Evolutionary conservation across 257 asterid species (phyloP).

Genomic region (Scutellaria galericulata): DNA sequence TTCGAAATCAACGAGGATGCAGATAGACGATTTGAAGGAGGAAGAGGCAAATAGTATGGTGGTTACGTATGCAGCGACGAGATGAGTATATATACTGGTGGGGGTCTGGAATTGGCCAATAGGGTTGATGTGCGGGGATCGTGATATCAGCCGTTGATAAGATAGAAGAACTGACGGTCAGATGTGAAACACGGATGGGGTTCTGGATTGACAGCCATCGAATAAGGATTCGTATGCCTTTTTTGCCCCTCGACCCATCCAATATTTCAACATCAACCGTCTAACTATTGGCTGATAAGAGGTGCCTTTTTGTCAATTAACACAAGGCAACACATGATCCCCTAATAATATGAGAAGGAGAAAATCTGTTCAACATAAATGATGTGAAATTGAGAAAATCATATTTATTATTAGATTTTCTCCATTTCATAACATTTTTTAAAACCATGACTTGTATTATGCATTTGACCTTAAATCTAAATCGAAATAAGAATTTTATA

Average conservation of each 20-base stretch:
- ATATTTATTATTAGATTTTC: not conserved
- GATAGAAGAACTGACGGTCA: slow-evolving; percentile 23
- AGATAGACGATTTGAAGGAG: no score
- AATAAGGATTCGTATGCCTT: not conserved
- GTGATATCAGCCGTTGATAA: slow-evolving; percentile 36
- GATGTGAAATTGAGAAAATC: not conserved
- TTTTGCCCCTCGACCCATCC: slow-evolving; percentile 5
- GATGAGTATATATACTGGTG: no score
- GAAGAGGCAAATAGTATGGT: not conserved
- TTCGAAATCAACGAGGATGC: not conserved
- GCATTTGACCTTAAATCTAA: no score
- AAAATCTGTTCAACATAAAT: not conserved
- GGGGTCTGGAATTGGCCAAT: slow-evolving; percentile 5
- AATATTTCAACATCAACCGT: not conserved
- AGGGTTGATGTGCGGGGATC: slow-evolving; percentile 39
- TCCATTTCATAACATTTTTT: not conserved
- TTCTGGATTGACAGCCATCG: not conserved
- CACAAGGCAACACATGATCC: not conserved
- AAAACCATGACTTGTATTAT: no score
- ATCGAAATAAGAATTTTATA: no score
- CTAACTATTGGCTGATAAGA: no score
- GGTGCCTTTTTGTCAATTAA: not conserved
- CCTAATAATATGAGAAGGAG: not conserved
- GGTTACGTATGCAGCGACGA: no score
- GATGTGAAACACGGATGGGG: not conserved